Base-by-base conservation (phyloP, 2,329 filamentous ascomycete genomes). In the Monosporascus sp. region DNA sequence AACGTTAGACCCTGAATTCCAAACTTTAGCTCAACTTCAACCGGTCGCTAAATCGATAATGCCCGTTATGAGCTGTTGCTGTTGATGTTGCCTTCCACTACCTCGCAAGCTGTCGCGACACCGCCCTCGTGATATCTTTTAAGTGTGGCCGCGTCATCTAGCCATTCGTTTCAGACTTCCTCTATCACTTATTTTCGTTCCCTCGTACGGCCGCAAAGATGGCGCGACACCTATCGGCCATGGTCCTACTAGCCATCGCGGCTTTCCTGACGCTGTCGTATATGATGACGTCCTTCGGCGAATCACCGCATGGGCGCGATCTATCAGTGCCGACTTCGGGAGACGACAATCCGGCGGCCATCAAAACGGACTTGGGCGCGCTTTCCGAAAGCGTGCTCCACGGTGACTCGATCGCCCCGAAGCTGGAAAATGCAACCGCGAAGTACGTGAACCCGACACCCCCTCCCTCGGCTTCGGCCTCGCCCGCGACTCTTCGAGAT, bases 361-460 rank as follows among this genome's bases (percentile, higher is more conserved):
- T 55, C 11, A 65, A 62, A 18, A 59, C 75, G 22, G 76, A 76
- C 51, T 62, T 82, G 31, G 68, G 68, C 37, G 60, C 67, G 31
- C 60, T 82, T 28, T 71, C 80, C 1, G 69, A 73, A 26, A 70
- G 70, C 44, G 70, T 87, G 18, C 74, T 91, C 22, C 77, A 78
- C 18, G 88, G 88, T 52, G 83, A 83, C 52, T 86, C 85, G 3
- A 93, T 91, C 63, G 89, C 89, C 49, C 86, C 88, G 1, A 91
- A 90, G 72, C 75, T 94, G 51, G 89, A 89, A 65, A 94, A 94
- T 71, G 88, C 87, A 55, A 94, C 89, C 7, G 76, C 84, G 51
- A 94, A 93, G 85, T 87, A 75, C 49, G 77, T 65, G 37, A 41
- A 49, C 31, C 37, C 40, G 22, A 31, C 43, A 47, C 18, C 38